phyloP scores from a whole-genome alignment of 208 protist genomes.

The Trypanosoma boissoni region DNA sequence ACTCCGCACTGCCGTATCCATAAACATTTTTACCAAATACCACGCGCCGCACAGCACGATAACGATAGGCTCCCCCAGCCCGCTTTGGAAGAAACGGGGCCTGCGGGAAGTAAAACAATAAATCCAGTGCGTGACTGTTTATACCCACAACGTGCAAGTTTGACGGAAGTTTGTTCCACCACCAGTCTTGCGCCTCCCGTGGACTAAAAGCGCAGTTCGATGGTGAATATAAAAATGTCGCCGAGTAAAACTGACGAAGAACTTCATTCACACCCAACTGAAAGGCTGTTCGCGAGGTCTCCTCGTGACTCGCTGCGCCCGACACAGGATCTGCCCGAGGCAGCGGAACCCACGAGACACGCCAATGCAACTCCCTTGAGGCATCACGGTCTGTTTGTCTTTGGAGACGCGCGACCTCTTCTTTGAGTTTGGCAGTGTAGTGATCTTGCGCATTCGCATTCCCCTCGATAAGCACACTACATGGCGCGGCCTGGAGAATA shows the following conservation, averaged over 20 bases:
- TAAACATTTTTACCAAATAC: constrained; percentile 33
- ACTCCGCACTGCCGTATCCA: constrained; percentile 13
- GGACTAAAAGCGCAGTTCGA: constrained; percentile 39
- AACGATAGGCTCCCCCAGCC: constrained; percentile 69
- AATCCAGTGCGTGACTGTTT: constrained; percentile 51
- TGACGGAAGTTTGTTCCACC: constrained; percentile 45
- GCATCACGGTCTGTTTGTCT: not conserved
- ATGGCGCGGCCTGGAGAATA: constrained; percentile 54
- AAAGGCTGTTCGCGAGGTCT: too few relatives aligned
- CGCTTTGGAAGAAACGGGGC: constrained; percentile 57
- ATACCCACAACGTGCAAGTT: constrained; percentile 67
- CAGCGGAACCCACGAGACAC: constrained; percentile 27
- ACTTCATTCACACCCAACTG: constrained; percentile 21
- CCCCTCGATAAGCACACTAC: constrained; percentile 42
- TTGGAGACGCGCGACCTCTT: constrained; percentile 14
- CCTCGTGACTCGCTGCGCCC: too few relatives aligned
- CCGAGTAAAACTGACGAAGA: constrained; percentile 13
- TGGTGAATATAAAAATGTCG: constrained; percentile 24
- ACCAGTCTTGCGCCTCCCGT: constrained; percentile 42
- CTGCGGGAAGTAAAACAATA: constrained; percentile 74
- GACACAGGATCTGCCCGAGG: too few relatives aligned
- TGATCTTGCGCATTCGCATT: not conserved
- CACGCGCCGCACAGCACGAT: constrained; percentile 50
- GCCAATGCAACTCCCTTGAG: constrained; percentile 13
- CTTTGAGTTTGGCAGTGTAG: not conserved